phyloP scores from a whole-genome alignment of 2,329 filamentous ascomycete species.

The Tolypocladium sp. region DNA sequence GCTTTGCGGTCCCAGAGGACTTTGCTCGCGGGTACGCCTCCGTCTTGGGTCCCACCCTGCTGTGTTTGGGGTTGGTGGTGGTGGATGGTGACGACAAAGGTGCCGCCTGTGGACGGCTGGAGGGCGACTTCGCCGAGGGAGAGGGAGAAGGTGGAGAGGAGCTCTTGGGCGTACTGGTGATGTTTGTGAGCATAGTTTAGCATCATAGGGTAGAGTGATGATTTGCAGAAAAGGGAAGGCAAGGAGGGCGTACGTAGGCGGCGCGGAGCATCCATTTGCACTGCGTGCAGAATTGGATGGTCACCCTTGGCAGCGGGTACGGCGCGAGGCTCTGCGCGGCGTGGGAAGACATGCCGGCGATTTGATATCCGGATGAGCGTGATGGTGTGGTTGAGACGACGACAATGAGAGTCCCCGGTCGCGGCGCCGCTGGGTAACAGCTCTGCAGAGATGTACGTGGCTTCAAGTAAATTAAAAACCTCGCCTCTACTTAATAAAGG shows the following conservation, averaged over 20 bases:
- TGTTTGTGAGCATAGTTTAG: neutral
- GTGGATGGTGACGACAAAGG: constrained; percentile 65
- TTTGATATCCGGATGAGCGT: neutral
- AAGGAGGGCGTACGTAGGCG: constrained; percentile 59
- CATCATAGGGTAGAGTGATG: too few species aligned
- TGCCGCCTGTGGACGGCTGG: constrained; percentile 74
- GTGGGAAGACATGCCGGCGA: neutral
- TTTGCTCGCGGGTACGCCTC: constrained; percentile 15
- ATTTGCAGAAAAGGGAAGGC: too few species aligned
- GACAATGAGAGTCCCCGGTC: neutral
- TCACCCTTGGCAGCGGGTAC: constrained; percentile 52
- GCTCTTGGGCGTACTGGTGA: constrained; percentile 77
- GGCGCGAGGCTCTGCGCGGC: neutral
- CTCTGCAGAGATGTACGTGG: neutral
- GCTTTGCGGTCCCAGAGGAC: constrained; percentile 80
- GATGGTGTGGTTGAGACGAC: neutral
- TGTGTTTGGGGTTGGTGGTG: constrained; percentile 4
- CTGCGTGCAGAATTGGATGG: constrained; percentile 89
- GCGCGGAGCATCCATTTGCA: constrained; percentile 87
- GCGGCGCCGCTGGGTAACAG: too few species aligned
- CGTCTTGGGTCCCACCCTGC: neutral
- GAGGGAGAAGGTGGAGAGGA: constrained; percentile 84
- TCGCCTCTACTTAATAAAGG: too few species aligned
- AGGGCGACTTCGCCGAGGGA: constrained; percentile 80
- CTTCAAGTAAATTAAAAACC: too few species aligned